phyloP scores from a whole-genome alignment of 257 asterid species.

The Forsythia viridissima region DNA sequence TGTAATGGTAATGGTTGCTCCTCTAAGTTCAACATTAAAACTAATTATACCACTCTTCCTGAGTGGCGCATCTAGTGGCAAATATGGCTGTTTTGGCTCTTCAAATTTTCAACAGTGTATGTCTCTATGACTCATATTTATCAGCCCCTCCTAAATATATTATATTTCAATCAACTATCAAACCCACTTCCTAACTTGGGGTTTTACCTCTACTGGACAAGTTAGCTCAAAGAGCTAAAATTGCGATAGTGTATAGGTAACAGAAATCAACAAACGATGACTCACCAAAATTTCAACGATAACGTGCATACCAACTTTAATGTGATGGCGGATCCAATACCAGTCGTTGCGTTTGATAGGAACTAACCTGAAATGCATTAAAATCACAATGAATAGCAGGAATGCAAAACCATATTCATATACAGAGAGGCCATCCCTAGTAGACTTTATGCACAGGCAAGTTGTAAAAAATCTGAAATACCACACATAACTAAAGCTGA shows the following conservation, averaged over 20 bases:
- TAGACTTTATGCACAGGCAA: slow-evolving; percentile 5
- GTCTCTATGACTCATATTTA: not conserved
- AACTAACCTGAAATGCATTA: slow-evolving; percentile 71
- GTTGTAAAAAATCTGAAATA: slow-evolving; percentile 11
- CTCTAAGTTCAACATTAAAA: not conserved
- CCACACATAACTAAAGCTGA: not conserved
- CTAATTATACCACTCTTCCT: not conserved
- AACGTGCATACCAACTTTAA: slow-evolving; percentile 92
- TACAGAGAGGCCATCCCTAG: not conserved
- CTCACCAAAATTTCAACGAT: slow-evolving; percentile 87
- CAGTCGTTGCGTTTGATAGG: slow-evolving; percentile 97
- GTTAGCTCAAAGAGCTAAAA: slow-evolving; percentile 6
- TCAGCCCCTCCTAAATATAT: not conserved
- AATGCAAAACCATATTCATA: not conserved
- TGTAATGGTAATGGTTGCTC: not conserved
- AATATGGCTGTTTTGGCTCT: slow-evolving; percentile 2
- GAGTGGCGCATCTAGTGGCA: not conserved
- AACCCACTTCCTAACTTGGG: not conserved
- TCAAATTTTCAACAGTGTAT: not conserved
- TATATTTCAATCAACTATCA: slow-evolving; percentile 4
- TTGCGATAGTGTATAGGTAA: slow-evolving; percentile 11
- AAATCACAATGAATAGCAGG: not conserved
- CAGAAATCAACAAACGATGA: slow-evolving; percentile 17
- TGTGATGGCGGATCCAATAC: slow-evolving; percentile 99
- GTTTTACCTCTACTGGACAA: slow-evolving; percentile 5